A percentile compares a stretch with the other conserved stretches of the same genome.
These are phyloP conservation scores for Venturia asperata DNA, from an alignment of 2,329 filamentous ascomycete species.

Conservation along the genomic window DNA sequence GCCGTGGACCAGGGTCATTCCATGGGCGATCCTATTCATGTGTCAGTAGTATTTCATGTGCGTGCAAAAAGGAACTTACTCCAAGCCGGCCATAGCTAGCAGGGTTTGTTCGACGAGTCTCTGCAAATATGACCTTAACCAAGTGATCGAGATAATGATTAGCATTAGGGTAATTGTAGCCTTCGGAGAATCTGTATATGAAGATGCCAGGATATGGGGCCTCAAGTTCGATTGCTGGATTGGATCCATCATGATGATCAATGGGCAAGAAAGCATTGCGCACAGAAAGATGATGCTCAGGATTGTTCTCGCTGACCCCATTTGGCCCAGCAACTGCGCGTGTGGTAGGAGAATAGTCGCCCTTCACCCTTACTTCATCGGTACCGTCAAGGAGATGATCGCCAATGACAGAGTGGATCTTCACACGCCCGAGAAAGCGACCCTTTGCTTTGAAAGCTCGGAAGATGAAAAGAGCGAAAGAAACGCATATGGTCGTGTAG, in stretches of 20 bases:
- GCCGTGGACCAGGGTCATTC: conserved; percentile 81
- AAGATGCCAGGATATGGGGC: conserved; percentile 86
- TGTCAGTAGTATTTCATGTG: conserved; percentile 7
- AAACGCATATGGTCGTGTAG: conserved; percentile 75
- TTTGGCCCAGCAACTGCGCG: conserved; percentile 19
- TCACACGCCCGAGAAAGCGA: conserved; percentile 73
- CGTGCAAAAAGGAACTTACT: conserved; percentile 24
- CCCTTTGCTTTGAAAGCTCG: conserved; percentile 77
- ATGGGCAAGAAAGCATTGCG: conserved; percentile 84
- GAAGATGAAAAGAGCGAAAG: conserved; percentile 71
- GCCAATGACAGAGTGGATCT: conserved; percentile 75
- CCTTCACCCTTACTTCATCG: conserved; percentile 29
- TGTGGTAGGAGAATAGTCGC: not conserved
- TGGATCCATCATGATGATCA: conserved; percentile 81
- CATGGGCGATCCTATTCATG: conserved; percentile 65
- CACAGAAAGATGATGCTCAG: conserved; percentile 38
- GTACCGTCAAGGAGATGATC: conserved; percentile 66
- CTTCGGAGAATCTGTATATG: conserved; percentile 91
- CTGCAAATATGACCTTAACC: conserved; percentile 37
- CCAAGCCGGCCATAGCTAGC: conserved; percentile 51
- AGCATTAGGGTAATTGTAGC: conserved; percentile 94
- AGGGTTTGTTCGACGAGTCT: conserved; percentile 70
- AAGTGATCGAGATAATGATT: conserved; percentile 76
- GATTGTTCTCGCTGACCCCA: conserved; percentile 15
- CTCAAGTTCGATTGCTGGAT: conserved; percentile 72